These are phyloP conservation scores for Phytophthora sojae DNA, from an alignment of 352 stramenopile genomes.

Conservation along the genomic window DNA sequence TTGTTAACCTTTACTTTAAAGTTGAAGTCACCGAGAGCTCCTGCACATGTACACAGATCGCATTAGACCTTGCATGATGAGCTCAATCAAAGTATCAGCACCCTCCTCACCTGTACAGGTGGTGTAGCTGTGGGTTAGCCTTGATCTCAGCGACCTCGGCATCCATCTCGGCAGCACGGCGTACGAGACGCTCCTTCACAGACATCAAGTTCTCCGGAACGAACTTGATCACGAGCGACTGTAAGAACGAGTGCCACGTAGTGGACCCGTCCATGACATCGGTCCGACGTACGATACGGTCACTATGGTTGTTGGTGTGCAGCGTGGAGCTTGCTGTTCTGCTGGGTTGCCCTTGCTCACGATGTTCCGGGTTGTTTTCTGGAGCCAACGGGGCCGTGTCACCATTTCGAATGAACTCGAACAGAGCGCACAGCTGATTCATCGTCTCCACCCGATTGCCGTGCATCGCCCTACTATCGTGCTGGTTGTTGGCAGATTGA, in stretches of 20 bases:
- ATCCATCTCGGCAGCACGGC: conserved; percentile 53
- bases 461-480: conserved; percentile 9
- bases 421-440: conserved; percentile 75
- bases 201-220: conserved; percentile 66
- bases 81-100: not conserved
- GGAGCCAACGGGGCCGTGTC: conserved; percentile 48
- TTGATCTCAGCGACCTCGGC: conserved; percentile 65
- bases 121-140: conserved; percentile 66
- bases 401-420: conserved; percentile 77
- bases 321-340: conserved; percentile 7
- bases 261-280: conserved; percentile 53
- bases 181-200: conserved; percentile 70
- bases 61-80: not conserved
- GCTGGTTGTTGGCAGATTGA: conserved; percentile 21
- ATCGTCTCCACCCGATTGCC: conserved; percentile 34
- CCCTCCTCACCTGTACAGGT: conserved; percentile 62
- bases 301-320: conserved; percentile 7
- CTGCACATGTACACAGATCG: not conserved
- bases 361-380: conserved; percentile 64
- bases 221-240: conserved; percentile 74
- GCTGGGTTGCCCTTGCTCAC: conserved; percentile 18
- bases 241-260: conserved; percentile 68
- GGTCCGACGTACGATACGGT: conserved; percentile 30
- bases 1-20: conserved; percentile 9
- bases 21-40: conserved; percentile 1